Conservation (phyloP, 495 filamentous ascomycete genomes). For the Aspergillus diversus region DNA sequence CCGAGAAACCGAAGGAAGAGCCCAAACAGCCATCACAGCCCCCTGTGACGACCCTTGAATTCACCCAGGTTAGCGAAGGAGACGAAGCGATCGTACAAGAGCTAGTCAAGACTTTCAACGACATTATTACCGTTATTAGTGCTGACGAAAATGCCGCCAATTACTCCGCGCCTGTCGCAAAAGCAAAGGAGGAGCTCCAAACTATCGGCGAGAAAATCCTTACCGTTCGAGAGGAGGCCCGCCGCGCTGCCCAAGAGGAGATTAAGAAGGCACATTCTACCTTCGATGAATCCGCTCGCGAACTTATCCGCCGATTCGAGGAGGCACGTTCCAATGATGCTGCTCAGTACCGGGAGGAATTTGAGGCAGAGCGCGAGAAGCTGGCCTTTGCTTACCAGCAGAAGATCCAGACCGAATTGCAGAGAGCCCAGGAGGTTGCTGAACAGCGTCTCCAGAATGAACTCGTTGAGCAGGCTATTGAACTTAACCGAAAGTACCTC, state of each 20-base stretch:
- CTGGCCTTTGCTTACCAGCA: conserved; percentile 74
- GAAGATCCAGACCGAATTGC: conserved; percentile 75
- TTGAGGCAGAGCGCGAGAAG: conserved; percentile 83
- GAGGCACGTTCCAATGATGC: conserved; percentile 74
- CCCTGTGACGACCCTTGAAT: conserved; percentile 69
- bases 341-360: conserved; percentile 80
- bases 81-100: conserved; percentile 89
- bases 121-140: conserved; percentile 91
- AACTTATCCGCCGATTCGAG: conserved; percentile 71
- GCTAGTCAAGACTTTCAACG: conserved; percentile 92
- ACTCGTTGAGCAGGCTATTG: conserved; percentile 87
- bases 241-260: conserved; percentile 75
- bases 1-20: conserved; percentile 30
- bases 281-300: conserved; percentile 79
- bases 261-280: conserved; percentile 71
- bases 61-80: conserved; percentile 69
- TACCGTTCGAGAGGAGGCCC: conserved; percentile 65
- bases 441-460: conserved; percentile 82
- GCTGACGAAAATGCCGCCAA: conserved; percentile 72
- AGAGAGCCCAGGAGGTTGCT: conserved; percentile 70
- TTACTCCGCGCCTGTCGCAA: conserved; percentile 73
- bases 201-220: conserved; percentile 75
- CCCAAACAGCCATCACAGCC: conserved; percentile 37
- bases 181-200: conserved; percentile 82
- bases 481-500: conserved; percentile 81